Percentiles rank a stretch among this genome's conserved stretches.
Evolutionary conservation across 1,284 basidiomycete species (phyloP).

Genomic region (Caloboletus firmus): DNA sequence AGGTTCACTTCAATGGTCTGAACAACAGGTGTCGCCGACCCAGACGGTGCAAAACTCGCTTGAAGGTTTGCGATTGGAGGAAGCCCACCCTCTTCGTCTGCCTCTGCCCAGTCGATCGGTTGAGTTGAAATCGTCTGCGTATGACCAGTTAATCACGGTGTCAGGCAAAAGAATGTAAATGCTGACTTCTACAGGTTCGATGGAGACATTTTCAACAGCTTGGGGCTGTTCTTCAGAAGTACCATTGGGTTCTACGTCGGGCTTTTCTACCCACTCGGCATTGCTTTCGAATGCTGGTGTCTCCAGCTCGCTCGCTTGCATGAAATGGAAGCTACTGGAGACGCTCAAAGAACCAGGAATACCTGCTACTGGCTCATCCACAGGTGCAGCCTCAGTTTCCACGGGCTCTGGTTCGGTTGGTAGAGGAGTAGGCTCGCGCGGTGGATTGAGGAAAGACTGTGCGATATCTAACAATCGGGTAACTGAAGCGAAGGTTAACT

Average conservation of each 20-base stretch:
- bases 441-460: slow-evolving; percentile 51
- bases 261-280: slow-evolving; percentile 52
- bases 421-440: slow-evolving; percentile 36
- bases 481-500: slow-evolving; percentile 41
- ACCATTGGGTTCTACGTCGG: slow-evolving; percentile 32
- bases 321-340: slow-evolving; percentile 67
- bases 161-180: background rate
- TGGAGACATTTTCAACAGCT: slow-evolving; percentile 30
- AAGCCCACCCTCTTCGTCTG: slow-evolving; percentile 53
- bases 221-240: slow-evolving; percentile 31
- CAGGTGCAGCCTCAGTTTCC: slow-evolving; percentile 11
- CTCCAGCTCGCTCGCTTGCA: slow-evolving; percentile 76
- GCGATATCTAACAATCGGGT: slow-evolving; percentile 57
- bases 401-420: slow-evolving; percentile 34
- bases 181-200: slow-evolving; percentile 29
- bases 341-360: slow-evolving; percentile 36
- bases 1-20: slow-evolving; percentile 41
- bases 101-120: slow-evolving; percentile 57
- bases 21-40: slow-evolving; percentile 52
- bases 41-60: slow-evolving; percentile 49
- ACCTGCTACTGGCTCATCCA: slow-evolving; percentile 32
- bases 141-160: slow-evolving; percentile 7
- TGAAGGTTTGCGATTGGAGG: slow-evolving; percentile 60
- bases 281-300: slow-evolving; percentile 46
- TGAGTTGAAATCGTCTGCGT: slow-evolving; percentile 24